Evolutionary conservation across 257 asterid genomes (phyloP).

Genomic region (Ilex asprella): DNA sequence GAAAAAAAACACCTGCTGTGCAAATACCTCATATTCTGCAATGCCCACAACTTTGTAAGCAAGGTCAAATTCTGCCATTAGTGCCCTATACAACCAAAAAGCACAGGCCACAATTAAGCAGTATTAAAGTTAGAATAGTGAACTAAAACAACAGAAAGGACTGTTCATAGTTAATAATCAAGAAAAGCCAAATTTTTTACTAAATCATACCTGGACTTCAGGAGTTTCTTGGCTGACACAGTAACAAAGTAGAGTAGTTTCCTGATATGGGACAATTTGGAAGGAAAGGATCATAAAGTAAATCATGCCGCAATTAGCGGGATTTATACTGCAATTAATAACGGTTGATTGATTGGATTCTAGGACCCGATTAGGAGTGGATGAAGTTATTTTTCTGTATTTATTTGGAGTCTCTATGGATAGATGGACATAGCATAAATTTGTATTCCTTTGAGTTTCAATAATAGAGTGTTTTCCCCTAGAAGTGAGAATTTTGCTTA

Average conservation of each 20-base stretch:
- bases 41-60: slow-evolving; percentile 69
- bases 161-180: slow-evolving; percentile 6
- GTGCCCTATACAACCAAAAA: slow-evolving; percentile 43
- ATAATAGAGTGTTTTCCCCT: too few relatives aligned
- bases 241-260: slow-evolving; percentile 72
- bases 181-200: slow-evolving; percentile 1
- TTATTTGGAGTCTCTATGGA: too few relatives aligned
- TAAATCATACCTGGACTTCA: slow-evolving; percentile 63
- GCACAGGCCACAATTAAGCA: slow-evolving; percentile 16
- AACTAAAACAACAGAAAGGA: not conserved
- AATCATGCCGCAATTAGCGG: too few relatives aligned
- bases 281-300: too few relatives aligned
- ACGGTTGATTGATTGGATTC: too few relatives aligned
- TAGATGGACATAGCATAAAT: too few relatives aligned
- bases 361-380: too few relatives aligned
- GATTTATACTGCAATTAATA: too few relatives aligned
- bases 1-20: not conserved
- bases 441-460: too few relatives aligned
- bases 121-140: not conserved
- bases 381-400: too few relatives aligned
- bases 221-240: slow-evolving; percentile 50
- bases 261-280: slow-evolving; percentile 10
- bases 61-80: slow-evolving; percentile 71
- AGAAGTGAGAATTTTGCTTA: too few relatives aligned
- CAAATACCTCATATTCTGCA: slow-evolving; percentile 79